Evolutionary conservation across 352 stramenopile species (phyloP).

Genomic region (Globisporangium canariense): DNA sequence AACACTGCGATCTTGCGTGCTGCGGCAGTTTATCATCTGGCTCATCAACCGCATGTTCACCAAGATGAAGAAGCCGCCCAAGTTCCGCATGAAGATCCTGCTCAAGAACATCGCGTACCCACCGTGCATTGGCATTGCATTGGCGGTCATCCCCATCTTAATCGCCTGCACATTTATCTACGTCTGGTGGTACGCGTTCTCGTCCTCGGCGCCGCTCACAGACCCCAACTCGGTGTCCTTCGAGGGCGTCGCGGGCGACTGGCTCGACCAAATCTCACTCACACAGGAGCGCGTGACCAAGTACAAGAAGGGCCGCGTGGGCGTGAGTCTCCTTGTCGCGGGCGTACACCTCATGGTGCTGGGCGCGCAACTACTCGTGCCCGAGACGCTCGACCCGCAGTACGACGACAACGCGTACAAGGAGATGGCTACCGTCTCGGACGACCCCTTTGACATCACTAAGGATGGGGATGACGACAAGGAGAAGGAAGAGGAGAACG

Average conservation of each 20-base stretch:
- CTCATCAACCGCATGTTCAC: slow-evolving; percentile 93
- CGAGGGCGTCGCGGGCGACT: slow-evolving; percentile 82
- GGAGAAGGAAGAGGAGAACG: slow-evolving; percentile 53
- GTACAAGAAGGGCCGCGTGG: slow-evolving; percentile 88
- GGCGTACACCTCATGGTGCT: slow-evolving; percentile 81
- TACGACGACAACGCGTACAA: slow-evolving; percentile 77
- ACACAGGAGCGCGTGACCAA: slow-evolving; percentile 60
- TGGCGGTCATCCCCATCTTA: slow-evolving; percentile 62
- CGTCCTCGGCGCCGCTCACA: slow-evolving; percentile 40
- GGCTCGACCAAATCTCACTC: slow-evolving; percentile 87
- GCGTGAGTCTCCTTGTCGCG: slow-evolving; percentile 74
- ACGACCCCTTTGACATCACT: slow-evolving; percentile 60
- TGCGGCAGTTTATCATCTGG: slow-evolving; percentile 84
- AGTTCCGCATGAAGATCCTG: slow-evolving; percentile 90
- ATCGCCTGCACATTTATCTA: slow-evolving; percentile 66
- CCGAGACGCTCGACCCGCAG: slow-evolving; percentile 77
- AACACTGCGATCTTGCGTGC: not conserved
- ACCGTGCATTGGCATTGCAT: slow-evolving; percentile 75
- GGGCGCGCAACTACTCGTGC: slow-evolving; percentile 70
- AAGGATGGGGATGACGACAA: slow-evolving; percentile 57
- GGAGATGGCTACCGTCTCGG: slow-evolving; percentile 44
- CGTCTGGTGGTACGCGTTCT: slow-evolving; percentile 60
- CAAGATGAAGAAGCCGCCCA: slow-evolving; percentile 93
- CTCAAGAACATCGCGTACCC: slow-evolving; percentile 88
- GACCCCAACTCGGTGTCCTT: slow-evolving; percentile 70